Evolutionary conservation across 202 grass and related monocot genomes (phyloP), one percentile per base, ranked within the genome.

Genomic region (Panicum hallii): DNA sequence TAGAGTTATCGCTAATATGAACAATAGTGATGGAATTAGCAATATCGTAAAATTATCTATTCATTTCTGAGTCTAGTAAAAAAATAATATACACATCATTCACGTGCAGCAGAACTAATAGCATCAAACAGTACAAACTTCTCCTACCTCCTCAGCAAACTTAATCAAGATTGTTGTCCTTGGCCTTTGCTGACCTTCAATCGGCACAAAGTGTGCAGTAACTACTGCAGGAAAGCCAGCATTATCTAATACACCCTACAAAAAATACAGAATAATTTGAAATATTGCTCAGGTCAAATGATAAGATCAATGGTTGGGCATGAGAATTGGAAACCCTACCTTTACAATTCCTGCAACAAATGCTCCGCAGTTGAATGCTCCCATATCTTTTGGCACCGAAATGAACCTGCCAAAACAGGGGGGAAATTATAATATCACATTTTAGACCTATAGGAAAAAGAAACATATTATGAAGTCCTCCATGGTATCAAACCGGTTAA

Each of bases 291-390:
- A 55, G 30, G 11, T 19, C 50, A 77, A 79, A 88, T 74, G 20
- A 88, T 58, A 83, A 45, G 9, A 44, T 49, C 56, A 77, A 26
- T 60, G 44, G 78, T 26, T 52, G 72, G 12, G 85, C 46, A 72
- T 70, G 67, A 73, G 58, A 71, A 65, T 20, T 75, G 60, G 57
- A 83, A 73, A 66, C 63, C 90, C 53, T 11, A 99, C 96, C 91
- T 85, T 92, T 69, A 99, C 96, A 44, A 99, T 99, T 74, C 96
- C 96, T 20, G 96, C 96, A 79, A 94, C 96, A 94, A 99, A 99
- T 77, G 96, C 90, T 69, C 96, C 96, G 44, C 93, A 99, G 42
- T 99, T 99, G 73, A 99, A 97, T 84, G 95, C 90, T 46, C 95
- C 95, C 95, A 97, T 97, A 78, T 97, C 95, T 88, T 97, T 97